phyloP scores from a whole-genome alignment of 192 early-diverging fungal genomes.

The Podila verticillata region DNA sequence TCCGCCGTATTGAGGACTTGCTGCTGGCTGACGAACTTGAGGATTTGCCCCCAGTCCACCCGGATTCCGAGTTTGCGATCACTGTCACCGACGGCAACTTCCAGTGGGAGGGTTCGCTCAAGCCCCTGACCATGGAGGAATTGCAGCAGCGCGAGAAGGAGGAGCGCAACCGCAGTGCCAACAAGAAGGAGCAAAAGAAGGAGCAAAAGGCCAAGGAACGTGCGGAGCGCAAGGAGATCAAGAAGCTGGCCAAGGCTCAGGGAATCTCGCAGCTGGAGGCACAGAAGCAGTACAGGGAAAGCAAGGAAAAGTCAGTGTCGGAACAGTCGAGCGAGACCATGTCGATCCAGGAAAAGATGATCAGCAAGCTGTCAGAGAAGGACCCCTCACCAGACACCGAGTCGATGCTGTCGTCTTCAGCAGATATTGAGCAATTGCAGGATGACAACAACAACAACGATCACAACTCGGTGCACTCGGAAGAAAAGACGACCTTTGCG shows the following conservation, averaged over 20 bases:
- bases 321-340: slow-evolving; percentile 47
- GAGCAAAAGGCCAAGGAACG: slow-evolving; percentile 39
- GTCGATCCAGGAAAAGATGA: slow-evolving; percentile 50
- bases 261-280: slow-evolving; percentile 32
- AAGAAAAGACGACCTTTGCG: slow-evolving; percentile 48
- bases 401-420: slow-evolving; percentile 21
- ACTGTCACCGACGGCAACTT: slow-evolving; percentile 68
- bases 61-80: slow-evolving; percentile 59
- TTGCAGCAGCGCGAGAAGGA: slow-evolving; percentile 50
- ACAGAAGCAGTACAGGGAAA: slow-evolving; percentile 22
- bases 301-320: slow-evolving; percentile 17
- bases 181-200: slow-evolving; percentile 54
- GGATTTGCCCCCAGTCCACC: slow-evolving; percentile 51
- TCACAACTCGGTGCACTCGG: slow-evolving; percentile 57
- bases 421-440: not conserved
- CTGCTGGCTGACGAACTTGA: slow-evolving; percentile 76
- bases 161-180: slow-evolving; percentile 42
- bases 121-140: slow-evolving; percentile 46
- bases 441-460: not conserved
- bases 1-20: slow-evolving; percentile 83
- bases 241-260: slow-evolving; percentile 32
- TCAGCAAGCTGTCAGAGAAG: slow-evolving; percentile 20
- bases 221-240: slow-evolving; percentile 43
- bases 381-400: slow-evolving; percentile 47
- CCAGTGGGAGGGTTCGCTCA: slow-evolving; percentile 68